Conservation (phyloP, 148 eudicot species). For the Camellia sinensis region DNA sequence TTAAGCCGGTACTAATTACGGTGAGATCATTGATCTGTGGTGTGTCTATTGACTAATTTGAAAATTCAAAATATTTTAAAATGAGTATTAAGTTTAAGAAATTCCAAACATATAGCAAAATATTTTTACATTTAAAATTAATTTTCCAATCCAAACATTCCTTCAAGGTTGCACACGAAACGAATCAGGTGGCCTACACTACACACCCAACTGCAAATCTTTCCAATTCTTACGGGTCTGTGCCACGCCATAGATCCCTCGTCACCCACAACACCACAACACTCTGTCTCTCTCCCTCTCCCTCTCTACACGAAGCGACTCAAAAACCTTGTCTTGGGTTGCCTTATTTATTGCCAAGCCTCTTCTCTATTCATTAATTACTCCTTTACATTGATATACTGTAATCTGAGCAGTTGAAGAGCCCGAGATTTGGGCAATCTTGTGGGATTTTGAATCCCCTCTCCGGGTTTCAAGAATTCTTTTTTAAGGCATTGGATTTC, state of each 20-base stretch:
- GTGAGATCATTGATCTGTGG: too few relatives aligned
- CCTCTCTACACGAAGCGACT: background rate
- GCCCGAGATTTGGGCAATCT: slow-evolving; percentile 7
- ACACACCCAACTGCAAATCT: slow-evolving; percentile 12
- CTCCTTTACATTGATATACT: background rate
- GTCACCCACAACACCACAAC: background rate
- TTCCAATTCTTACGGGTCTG: background rate
- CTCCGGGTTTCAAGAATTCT: slow-evolving; percentile 16
- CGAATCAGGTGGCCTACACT: slow-evolving; percentile 10
- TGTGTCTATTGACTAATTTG: too few relatives aligned
- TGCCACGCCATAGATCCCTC: background rate
- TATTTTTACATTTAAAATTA: background rate
- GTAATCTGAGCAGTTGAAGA: slow-evolving; percentile 8
- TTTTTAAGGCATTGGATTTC: slow-evolving; percentile 11
- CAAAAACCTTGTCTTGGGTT: background rate
- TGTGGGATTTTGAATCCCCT: slow-evolving; percentile 15
- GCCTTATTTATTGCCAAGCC: slow-evolving; percentile 8
- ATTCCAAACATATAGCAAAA: too few relatives aligned
- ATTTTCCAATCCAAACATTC: slow-evolving; percentile 22
- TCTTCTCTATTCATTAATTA: background rate
- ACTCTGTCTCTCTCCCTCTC: too few relatives aligned
- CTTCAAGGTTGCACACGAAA: slow-evolving; percentile 10
- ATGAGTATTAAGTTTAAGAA: too few relatives aligned
- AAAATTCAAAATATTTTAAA: too few relatives aligned
- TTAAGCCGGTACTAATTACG: too few relatives aligned